Evolutionary conservation across 768 basidiomycete genomes (phyloP), one percentile per base, ranked within the genome.

Genomic region (Strobilomyces dryophilus): DNA sequence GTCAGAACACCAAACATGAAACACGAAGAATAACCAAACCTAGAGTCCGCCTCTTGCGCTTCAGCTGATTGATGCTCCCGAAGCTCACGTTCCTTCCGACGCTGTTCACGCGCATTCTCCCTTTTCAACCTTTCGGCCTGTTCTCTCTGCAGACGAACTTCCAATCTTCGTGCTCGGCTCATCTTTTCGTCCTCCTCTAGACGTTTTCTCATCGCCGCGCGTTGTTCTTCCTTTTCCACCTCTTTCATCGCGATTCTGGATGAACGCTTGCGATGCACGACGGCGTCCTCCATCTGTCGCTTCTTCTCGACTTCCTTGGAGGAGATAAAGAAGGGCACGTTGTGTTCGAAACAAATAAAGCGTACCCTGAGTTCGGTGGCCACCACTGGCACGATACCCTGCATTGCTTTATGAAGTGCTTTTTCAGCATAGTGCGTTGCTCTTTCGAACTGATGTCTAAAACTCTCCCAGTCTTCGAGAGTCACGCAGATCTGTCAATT

Each of bases 181-280:
- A 79, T 75, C 61, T 82, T 87, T 66, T 87, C 85, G 20, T 79
- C 78, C 41, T 84, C 85, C 53, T 92, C 89, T 3, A 74, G 79
- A 55, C 79, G 81, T 60, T 73, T 79, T 53, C 75, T 73, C n/a
- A 81, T 80, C 8, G 79, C 77, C 24, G 80, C 68, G 34, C 80
- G 75, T 20, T 85, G 84, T 56, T 87, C 83, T 67, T 93, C 88
- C 59, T 81, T 83, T 67, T 90, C 91, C 34, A 74, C 80, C 66
- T 95, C 93, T 60, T 83, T 86, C 36, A 85, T 72, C 4, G 91
- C 89, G 52, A 97, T 83, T 31, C 95, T 87, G 17, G 91, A 91
- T 0, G 93, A 95, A 21, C 94, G 86, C 68, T 98, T 97, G 54
- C 94, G 84, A 54, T 90, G 88, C 24, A 82, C 79, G 12, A 94